These are phyloP conservation scores for Auricularia auricula-judae DNA, from an alignment of 768 basidiomycete genomes.

Conservation along the genomic window DNA sequence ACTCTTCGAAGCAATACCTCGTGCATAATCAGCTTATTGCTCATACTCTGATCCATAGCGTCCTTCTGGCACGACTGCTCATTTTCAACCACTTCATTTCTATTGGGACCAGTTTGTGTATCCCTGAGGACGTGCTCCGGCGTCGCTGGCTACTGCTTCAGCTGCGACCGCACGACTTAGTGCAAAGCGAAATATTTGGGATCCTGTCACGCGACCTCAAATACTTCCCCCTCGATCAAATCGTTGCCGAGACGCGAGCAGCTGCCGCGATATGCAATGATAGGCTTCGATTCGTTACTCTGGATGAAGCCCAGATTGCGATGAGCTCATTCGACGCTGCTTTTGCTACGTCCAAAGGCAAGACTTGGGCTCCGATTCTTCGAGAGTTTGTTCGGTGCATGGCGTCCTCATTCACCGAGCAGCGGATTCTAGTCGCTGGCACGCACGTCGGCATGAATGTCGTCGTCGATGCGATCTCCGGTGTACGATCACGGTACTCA, in stretches of 20 bases:
- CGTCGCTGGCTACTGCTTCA: no score
- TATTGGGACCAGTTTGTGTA: no score
- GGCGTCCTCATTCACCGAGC: neutral
- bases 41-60: no score
- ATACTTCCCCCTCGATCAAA: neutral
- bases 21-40: no score
- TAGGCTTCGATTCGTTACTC: neutral
- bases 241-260: neutral
- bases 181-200: no score
- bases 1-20: no score
- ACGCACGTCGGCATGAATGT: neutral
- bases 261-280: neutral
- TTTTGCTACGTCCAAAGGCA: neutral
- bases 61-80: no score
- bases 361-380: neutral
- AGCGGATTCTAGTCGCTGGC: neutral
- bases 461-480: neutral
- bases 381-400: neutral
- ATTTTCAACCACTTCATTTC: no score
- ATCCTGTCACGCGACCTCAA: neutral
- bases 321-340: neutral
- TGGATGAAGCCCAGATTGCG: neutral
- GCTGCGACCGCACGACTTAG: no score
- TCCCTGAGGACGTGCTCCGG: no score
- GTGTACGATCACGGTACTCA: neutral